A percentile compares a stretch with the other conserved stretches of the same genome.
phyloP scores from a whole-genome alignment of 768 basidiomycete species.

The Mycena pura region DNA sequence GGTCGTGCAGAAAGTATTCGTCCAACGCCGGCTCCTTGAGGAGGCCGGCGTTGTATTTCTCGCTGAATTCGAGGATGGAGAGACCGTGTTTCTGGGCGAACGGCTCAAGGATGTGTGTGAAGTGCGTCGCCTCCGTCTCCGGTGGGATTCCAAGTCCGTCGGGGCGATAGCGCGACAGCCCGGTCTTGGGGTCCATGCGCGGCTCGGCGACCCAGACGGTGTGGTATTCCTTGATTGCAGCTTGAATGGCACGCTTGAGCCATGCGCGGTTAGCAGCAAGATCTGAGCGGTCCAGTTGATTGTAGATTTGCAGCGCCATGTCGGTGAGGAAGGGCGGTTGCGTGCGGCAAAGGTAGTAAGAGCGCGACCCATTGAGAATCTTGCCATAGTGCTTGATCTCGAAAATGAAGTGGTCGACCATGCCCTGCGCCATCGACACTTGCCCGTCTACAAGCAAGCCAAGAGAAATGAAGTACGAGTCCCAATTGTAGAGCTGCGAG shows the following conservation, averaged over 20 bases:
- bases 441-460: constrained; percentile 95
- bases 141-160: constrained; percentile 96
- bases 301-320: constrained; percentile 97
- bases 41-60: constrained; percentile 88
- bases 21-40: constrained; percentile 89
- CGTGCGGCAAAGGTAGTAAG: constrained; percentile 92
- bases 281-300: constrained; percentile 89
- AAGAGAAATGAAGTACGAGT: constrained; percentile 92
- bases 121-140: constrained; percentile 98
- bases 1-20: constrained; percentile 97
- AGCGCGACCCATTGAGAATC: constrained; percentile 95
- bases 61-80: constrained; percentile 94
- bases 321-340: constrained; percentile 99
- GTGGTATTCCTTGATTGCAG: constrained; percentile 99
- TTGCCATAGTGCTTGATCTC: constrained; percentile 98
- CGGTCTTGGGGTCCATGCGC: constrained; percentile 92
- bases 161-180: constrained; percentile 92
- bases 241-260: constrained; percentile 95
- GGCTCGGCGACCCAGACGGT: constrained; percentile 96
- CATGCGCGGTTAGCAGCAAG: constrained; percentile 82
- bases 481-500: constrained; percentile 88
- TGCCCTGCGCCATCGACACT: constrained; percentile 93
- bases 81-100: constrained; percentile 92
- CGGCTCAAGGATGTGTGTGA: constrained; percentile 96
- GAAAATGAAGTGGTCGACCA: constrained; percentile 99